Evolutionary conservation across 176 grass and related monocot species (phyloP), one percentile per base, ranked within the genome.

Genomic region (Microstegium vimineum): DNA sequence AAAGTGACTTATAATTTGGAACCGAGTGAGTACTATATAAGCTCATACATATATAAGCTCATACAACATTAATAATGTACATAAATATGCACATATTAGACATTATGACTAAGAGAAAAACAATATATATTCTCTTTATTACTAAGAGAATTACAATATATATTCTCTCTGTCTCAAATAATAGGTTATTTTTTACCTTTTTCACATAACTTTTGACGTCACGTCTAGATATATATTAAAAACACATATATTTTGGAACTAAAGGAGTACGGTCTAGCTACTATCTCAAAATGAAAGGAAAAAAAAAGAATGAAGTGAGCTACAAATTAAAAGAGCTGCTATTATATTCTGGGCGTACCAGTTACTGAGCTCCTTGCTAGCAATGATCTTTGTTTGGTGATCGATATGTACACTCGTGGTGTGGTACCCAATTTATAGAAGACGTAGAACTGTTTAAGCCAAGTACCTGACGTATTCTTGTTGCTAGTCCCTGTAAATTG

Each of bases 401-500:
- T 42, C 30, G 1, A 17, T 27, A 17, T 35, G 9, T 35, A 4
- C 13, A 38, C 26, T 37, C 22, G 7, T 49, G 42, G 13, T 66
- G n/a, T n/a, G 42, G 12, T 13, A 6, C 20, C 2, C 43, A 54
- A 80, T 80, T 80, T 80, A 80, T 80, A 80, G 31, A 18, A 54
- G 45, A 32, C 2, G 22, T 8, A 37, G 8, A 2, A 37, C 22
- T 80, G 45, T 68, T 80, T 52, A 8, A 37, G 43, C 36, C 22
- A 27, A 10, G 14, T 61, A 60, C 34, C n/a, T n/a, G 72, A 66
- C 11, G 1, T 37, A 26, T 66, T 66, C n/a, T 17, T 51, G n/a
- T 54, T 68, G 6, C 20, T 68, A 37, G 32, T 68, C 43, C n/a
- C 30, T 69, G 22, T 54, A 68, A 54, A 68, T 54, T 9, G 13